These are phyloP conservation scores for Trypethelium eluteriae DNA, from an alignment of 495 filamentous ascomycete genomes.

Conservation along the genomic window DNA sequence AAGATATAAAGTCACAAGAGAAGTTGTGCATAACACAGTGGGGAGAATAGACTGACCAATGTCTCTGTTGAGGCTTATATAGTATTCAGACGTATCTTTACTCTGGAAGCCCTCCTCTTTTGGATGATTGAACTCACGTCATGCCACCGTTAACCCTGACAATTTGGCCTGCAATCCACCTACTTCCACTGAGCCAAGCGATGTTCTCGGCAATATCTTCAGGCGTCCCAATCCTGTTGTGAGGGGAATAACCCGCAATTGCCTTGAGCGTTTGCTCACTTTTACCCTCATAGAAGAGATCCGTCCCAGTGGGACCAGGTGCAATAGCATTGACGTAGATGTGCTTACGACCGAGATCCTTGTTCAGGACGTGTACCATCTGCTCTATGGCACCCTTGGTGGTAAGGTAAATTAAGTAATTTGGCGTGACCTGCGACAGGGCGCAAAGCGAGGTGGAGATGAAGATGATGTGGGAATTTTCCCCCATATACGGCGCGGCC, in stretches of 20 bases:
- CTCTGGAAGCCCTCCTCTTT: too few species aligned
- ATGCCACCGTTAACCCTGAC: constrained; percentile 55
- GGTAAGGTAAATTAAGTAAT: constrained; percentile 54
- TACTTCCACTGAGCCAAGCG: constrained; percentile 42
- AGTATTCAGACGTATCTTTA: too few species aligned
- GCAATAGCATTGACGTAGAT: constrained; percentile 59
- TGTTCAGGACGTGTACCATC: constrained; percentile 55
- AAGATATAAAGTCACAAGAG: too few species aligned
- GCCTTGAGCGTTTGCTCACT: constrained; percentile 49
- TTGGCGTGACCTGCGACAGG: constrained; percentile 43
- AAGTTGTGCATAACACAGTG: too few species aligned
- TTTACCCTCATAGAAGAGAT: constrained; percentile 59
- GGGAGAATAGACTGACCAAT: too few species aligned
- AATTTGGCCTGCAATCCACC: constrained; percentile 61
- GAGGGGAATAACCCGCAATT: constrained; percentile 47
- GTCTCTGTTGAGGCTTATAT: too few species aligned
- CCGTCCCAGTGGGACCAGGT: constrained; percentile 59
- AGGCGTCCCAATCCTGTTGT: constrained; percentile 49
- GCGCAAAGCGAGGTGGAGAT: constrained; percentile 49
- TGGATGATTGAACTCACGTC: not conserved
- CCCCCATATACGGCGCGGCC: constrained; percentile 53
- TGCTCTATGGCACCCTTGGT: constrained; percentile 67
- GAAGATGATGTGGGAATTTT: constrained; percentile 52
- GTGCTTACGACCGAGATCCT: constrained; percentile 54
- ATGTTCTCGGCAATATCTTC: constrained; percentile 56